These are phyloP conservation scores for Canariomyces notabilis DNA, from an alignment of 2,329 filamentous ascomycete genomes.

Conservation along the genomic window DNA sequence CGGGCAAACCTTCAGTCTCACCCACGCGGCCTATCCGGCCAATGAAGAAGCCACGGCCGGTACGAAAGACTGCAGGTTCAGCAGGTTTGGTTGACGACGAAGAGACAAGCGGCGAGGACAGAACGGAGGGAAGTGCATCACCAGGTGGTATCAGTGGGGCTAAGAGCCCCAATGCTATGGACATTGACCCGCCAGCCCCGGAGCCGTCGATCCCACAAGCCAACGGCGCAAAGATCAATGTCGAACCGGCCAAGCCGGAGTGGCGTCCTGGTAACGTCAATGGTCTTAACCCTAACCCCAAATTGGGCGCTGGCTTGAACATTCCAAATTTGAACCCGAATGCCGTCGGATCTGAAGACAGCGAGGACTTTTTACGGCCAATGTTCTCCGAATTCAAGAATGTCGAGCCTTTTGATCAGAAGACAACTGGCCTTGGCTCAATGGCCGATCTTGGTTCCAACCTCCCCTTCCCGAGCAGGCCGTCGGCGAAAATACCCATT, in stretches of 20 bases:
- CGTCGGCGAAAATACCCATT: constrained; percentile 39
- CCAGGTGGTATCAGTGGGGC: constrained; percentile 33
- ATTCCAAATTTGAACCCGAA: constrained; percentile 32
- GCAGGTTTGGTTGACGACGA: constrained; percentile 44
- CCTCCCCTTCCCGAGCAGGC: constrained; percentile 51
- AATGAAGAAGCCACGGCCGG: constrained; percentile 57
- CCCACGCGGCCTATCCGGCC: constrained; percentile 43
- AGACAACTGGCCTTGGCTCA: constrained; percentile 44
- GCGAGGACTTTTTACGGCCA: constrained; percentile 45
- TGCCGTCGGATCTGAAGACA: constrained; percentile 49
- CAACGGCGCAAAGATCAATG: constrained; percentile 45
- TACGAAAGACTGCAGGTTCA: constrained; percentile 44
- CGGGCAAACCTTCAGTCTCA: constrained; percentile 35
- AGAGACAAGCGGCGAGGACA: constrained; percentile 41
- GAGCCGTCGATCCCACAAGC: constrained; percentile 23
- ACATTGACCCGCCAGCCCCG: constrained; percentile 47
- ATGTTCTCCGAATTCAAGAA: constrained; percentile 53
- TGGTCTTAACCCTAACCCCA: constrained; percentile 23
- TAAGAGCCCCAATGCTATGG: constrained; percentile 56
- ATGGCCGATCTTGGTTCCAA: constrained; percentile 52
- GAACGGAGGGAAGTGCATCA: constrained; percentile 21
- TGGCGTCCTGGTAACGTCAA: constrained; percentile 51
- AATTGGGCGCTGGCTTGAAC: constrained; percentile 20
- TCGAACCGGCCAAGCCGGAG: constrained; percentile 55
- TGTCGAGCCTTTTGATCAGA: constrained; percentile 48